phyloP scores from a whole-genome alignment of 306 rosid species.

The Cucurbita pepo region DNA sequence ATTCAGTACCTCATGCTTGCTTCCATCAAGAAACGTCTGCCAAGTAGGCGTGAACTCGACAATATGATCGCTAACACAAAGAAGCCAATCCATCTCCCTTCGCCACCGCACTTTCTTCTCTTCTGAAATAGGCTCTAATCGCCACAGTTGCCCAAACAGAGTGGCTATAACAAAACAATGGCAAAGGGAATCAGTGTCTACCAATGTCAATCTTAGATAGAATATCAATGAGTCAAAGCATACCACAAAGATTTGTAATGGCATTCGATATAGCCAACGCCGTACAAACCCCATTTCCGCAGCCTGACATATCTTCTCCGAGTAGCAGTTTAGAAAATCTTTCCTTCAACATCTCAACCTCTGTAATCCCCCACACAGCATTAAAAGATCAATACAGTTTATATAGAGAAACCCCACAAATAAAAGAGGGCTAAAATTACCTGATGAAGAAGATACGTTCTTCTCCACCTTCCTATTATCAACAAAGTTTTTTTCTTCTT shows the following conservation, averaged over 20 bases:
- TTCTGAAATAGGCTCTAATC: conserved; percentile 9
- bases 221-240: neutral
- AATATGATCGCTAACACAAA: conserved; percentile 12
- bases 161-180: conserved; percentile 6
- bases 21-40: conserved; percentile 14
- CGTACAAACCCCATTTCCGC: conserved; percentile 15
- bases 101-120: conserved; percentile 13
- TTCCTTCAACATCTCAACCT: conserved; percentile 15
- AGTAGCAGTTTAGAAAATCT: conserved; percentile 13
- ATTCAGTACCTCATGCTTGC: conserved; percentile 5
- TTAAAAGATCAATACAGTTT: neutral
- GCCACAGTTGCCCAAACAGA: conserved; percentile 14
- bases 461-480: conserved; percentile 33
- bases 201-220: neutral
- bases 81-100: conserved; percentile 16
- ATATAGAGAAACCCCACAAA: neutral
- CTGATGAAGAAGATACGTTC: conserved; percentile 39
- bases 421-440: conserved; percentile 18
- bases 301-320: conserved; percentile 16
- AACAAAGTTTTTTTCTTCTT: conserved; percentile 21
- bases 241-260: conserved; percentile 15
- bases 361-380: neutral
- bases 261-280: conserved; percentile 17
- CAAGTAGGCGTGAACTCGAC: conserved; percentile 12
- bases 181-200: neutral